Conservation (phyloP, 257 asterid species). For the Nicotiana knightiana region DNA sequence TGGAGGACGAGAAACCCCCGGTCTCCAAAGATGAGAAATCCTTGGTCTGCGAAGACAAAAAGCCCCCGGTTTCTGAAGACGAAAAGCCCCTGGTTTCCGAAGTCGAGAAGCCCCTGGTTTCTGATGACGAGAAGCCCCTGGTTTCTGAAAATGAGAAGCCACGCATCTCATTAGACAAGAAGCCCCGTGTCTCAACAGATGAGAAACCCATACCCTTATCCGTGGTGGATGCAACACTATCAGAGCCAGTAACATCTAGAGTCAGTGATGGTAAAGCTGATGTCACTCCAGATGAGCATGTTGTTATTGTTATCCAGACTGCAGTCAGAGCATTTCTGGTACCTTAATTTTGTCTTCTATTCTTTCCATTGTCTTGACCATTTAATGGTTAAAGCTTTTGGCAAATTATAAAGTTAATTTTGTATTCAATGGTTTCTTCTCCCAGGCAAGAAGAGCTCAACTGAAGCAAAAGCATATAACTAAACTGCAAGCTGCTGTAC, state of each 20-base stretch:
- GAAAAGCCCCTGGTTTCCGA: not conserved
- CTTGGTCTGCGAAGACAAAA: not conserved
- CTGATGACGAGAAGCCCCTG: not conserved
- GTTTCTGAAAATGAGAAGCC: too few species aligned
- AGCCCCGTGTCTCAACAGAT: slow-evolving; percentile 14
- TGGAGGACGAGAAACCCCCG: not conserved
- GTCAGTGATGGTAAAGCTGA: slow-evolving; percentile 33
- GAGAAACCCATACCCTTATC: slow-evolving; percentile 36
- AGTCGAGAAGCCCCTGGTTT: not conserved
- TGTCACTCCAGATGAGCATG: slow-evolving; percentile 43
- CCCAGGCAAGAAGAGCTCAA: slow-evolving; percentile 61
- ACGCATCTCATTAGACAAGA: too few species aligned
- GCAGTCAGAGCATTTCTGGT: slow-evolving; percentile 74
- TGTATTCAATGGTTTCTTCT: slow-evolving; percentile 4
- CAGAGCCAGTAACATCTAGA: slow-evolving; percentile 23
- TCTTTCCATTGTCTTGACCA: not conserved
- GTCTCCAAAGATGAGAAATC: not conserved
- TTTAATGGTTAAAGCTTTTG: not conserved
- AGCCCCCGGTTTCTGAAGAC: not conserved
- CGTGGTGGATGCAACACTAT: slow-evolving; percentile 27
- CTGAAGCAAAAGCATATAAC: slow-evolving; percentile 52
- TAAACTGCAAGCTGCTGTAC: slow-evolving; percentile 92
- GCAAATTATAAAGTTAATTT: not conserved
- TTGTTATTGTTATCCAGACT: slow-evolving; percentile 58
- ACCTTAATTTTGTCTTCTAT: slow-evolving; percentile 6